Conservation (phyloP, 2,329 filamentous ascomycete genomes). For the Raffaelea arxii region DNA sequence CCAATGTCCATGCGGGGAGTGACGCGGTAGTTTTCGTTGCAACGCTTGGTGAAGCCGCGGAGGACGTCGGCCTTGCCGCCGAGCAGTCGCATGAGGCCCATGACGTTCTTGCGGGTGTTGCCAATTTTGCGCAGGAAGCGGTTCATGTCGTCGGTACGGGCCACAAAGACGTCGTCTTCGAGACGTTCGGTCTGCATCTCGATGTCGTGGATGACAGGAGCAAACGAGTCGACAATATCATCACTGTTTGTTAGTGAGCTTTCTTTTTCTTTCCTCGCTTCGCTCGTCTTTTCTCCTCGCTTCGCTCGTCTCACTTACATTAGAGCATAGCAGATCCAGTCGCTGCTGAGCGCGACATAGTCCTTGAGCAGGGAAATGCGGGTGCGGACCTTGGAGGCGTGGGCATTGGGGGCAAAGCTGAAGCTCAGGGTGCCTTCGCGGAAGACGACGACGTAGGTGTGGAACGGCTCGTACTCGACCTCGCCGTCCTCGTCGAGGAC, state of each 20-base stretch:
- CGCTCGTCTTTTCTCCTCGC: too few relatives aligned
- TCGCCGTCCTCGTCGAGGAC: constrained; percentile 70
- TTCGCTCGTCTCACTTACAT: too few relatives aligned
- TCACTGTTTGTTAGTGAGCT: constrained; percentile 33
- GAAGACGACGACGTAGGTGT: constrained; percentile 95
- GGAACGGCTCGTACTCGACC: constrained; percentile 85
- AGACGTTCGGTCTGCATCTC: constrained; percentile 86
- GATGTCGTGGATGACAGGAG: constrained; percentile 76
- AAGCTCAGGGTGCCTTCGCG: constrained; percentile 92
- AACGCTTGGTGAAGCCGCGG: constrained; percentile 94
- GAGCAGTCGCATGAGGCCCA: constrained; percentile 83
- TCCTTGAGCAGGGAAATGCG: constrained; percentile 89
- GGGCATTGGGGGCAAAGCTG: constrained; percentile 79
- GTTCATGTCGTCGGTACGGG: constrained; percentile 81
- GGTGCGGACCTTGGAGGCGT: constrained; percentile 81
- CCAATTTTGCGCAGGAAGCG: constrained; percentile 82
- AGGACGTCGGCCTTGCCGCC: constrained; percentile 98
- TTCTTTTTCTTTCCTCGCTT: not conserved
- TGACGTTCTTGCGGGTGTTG: constrained; percentile 84
- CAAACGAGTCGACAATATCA: constrained; percentile 95
- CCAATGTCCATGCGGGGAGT: constrained; percentile 95
- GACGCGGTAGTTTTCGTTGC: constrained; percentile 94
- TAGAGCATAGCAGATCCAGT: constrained; percentile 98
- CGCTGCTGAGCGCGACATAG: constrained; percentile 86
- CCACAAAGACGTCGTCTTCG: constrained; percentile 90